Percentiles rank a stretch among this genome's conserved stretches.
These are phyloP conservation scores for Monilinia aucupariae DNA, from an alignment of 2,329 filamentous ascomycete genomes.

Conservation along the genomic window DNA sequence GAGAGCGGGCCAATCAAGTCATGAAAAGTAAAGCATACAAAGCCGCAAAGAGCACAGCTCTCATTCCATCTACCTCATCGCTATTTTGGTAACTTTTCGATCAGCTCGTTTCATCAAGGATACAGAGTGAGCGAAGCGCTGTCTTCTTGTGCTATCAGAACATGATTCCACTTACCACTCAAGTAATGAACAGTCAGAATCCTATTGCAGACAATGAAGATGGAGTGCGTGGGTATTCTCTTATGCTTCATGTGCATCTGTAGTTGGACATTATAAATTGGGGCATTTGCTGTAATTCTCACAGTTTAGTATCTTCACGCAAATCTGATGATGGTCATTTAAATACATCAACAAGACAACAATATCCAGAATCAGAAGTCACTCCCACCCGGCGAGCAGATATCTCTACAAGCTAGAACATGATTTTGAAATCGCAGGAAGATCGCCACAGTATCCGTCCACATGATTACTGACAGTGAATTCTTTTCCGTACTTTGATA, in stretches of 20 bases:
- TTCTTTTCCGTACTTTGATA: no score
- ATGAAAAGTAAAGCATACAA: background rate
- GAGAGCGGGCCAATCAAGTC: background rate
- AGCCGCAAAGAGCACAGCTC: background rate
- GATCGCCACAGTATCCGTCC: no score
- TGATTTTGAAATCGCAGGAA: no score
- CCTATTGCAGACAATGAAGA: background rate
- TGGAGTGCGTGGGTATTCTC: background rate
- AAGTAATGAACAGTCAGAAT: no score
- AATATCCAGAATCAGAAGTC: no score
- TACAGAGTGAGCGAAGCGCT: background rate
- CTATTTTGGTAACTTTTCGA: background rate
- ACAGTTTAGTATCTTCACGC: no score
- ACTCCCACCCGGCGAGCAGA: no score
- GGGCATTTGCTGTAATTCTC: no score
- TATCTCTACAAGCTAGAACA: no score
- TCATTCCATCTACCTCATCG: background rate
- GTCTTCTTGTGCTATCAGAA: background rate
- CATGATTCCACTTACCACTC: background rate
- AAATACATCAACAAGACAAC: no score
- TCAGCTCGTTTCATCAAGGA: background rate
- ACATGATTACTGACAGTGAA: no score
- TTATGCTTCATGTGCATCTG: background rate
- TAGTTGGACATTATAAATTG: background rate
- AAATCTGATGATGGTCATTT: no score